A percentile compares a stretch with the other conserved stretches of the same genome.
Conservation (phyloP, 2,329 filamentous ascomycete species). For the Capronia coronata region DNA sequence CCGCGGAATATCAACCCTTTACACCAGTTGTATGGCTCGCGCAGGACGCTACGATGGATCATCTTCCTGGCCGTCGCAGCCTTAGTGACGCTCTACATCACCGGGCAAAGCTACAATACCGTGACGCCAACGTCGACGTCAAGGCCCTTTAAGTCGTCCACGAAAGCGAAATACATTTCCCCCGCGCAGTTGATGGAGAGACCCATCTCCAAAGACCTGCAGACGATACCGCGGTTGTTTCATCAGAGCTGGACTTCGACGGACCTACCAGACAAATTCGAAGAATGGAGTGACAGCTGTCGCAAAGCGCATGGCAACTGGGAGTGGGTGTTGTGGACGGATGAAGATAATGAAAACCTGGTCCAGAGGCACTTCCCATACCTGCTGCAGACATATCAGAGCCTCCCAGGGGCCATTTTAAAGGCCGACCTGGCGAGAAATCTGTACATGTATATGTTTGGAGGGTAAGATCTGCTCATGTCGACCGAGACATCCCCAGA, state of each 20-base stretch:
- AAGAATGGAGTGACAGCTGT: constrained; percentile 33
- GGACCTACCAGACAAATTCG: constrained; percentile 27
- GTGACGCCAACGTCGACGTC: not conserved
- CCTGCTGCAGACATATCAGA: constrained; percentile 31
- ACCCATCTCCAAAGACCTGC: constrained; percentile 21
- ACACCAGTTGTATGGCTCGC: constrained; percentile 15
- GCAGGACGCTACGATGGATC: constrained; percentile 17
- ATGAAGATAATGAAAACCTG: constrained; percentile 35
- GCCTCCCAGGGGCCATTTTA: constrained; percentile 32
- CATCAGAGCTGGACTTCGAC: constrained; percentile 28
- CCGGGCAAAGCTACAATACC: constrained; percentile 10
- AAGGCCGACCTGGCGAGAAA: constrained; percentile 33
- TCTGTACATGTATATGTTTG: constrained; percentile 37
- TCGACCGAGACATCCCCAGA: not conserved
- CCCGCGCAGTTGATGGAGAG: constrained; percentile 18
- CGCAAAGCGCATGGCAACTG: constrained; percentile 31
- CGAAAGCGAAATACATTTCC: constrained; percentile 12
- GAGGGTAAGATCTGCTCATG: constrained; percentile 23
- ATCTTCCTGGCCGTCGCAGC: constrained; percentile 18
- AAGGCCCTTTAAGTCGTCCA: not conserved
- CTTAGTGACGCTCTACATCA: constrained; percentile 14
- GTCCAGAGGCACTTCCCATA: constrained; percentile 33
- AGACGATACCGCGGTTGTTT: constrained; percentile 26
- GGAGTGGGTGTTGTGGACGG: constrained; percentile 37
- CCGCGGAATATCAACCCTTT: constrained; percentile 16